Evolutionary conservation across 331 rosid species (phyloP).

Genomic region (Cucumis variabilis): DNA sequence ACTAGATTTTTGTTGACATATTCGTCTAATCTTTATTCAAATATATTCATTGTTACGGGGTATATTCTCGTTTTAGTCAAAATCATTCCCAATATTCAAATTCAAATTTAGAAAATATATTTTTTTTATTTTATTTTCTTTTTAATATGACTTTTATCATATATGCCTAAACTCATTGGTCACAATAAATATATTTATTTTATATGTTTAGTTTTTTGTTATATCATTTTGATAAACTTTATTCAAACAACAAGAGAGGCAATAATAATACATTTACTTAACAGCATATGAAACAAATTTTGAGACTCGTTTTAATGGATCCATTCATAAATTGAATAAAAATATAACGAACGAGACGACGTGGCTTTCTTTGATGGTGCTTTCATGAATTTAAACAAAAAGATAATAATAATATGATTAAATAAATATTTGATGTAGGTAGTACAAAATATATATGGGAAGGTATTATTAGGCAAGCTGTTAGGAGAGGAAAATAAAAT

Average conservation of each 20-base stretch:
- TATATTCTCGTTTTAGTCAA: too few species aligned
- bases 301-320: not conserved
- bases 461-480: conserved; percentile 3
- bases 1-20: too few species aligned
- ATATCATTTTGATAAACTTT: not conserved
- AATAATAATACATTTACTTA: not conserved
- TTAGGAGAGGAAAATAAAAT: not conserved
- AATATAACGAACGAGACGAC: not conserved
- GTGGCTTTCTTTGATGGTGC: not conserved
- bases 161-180: too few species aligned
- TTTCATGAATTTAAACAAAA: not conserved
- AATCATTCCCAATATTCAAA: too few species aligned
- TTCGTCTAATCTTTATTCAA: too few species aligned
- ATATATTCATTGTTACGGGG: too few species aligned
- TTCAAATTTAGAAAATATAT: too few species aligned
- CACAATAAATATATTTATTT: too few species aligned
- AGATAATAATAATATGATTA: not conserved
- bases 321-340: not conserved
- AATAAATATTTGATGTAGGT: not conserved
- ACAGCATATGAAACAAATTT: not conserved
- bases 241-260: not conserved
- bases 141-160: not conserved
- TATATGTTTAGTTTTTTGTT: too few species aligned
- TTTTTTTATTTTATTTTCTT: too few species aligned
- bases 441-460: not conserved